Conservation (phyloP, 2,329 filamentous ascomycete species). For the Aspergillus nomiae region DNA sequence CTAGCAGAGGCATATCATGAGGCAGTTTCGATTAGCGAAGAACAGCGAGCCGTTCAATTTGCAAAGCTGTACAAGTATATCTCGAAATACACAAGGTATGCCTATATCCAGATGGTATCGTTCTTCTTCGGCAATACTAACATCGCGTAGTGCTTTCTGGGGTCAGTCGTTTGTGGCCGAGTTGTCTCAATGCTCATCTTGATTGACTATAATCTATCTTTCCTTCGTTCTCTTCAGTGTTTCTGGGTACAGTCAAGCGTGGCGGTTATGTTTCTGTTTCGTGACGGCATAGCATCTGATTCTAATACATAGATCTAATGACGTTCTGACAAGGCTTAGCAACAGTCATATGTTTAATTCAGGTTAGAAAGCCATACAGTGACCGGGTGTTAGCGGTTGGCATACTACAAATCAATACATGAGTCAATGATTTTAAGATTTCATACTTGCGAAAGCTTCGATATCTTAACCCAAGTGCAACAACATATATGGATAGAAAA, state of each 20-base stretch:
- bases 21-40: constrained; percentile 88
- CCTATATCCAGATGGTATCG: background rate
- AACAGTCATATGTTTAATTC: background rate
- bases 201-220: background rate
- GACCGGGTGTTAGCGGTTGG: background rate
- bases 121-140: background rate
- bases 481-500: background rate
- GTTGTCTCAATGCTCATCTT: constrained; percentile 56
- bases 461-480: background rate
- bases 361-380: background rate
- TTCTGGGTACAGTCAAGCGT: background rate
- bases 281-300: background rate
- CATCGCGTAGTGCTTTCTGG: constrained; percentile 72
- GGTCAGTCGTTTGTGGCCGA: constrained; percentile 87
- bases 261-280: background rate
- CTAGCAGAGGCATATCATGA: constrained; percentile 89
- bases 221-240: background rate
- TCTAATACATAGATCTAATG: constrained; percentile 2
- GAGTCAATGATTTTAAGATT: background rate
- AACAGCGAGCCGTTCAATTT: constrained; percentile 80
- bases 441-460: background rate
- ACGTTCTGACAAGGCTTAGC: background rate
- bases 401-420: background rate
- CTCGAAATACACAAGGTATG: constrained; percentile 82
- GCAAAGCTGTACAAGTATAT: constrained; percentile 89